Conservation (phyloP, 2,329 filamentous ascomycete genomes). For the Macrophomina phaseolina region DNA sequence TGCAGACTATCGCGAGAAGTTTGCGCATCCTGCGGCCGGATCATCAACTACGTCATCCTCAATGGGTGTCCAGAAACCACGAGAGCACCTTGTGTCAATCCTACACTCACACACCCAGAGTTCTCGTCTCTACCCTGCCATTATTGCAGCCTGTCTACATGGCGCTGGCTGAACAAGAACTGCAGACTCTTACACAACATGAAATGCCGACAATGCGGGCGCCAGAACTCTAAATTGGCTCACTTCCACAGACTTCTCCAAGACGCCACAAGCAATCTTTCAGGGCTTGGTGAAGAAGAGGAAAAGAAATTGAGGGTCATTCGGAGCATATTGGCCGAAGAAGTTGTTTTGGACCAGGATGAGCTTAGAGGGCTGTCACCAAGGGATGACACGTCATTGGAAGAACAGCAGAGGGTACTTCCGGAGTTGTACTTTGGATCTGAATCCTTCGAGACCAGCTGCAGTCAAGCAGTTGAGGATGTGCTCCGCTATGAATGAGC, state of each 20-base stretch:
- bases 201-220: background rate
- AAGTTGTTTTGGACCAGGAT: background rate
- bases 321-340: background rate
- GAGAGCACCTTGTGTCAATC: background rate
- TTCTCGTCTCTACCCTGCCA: background rate
- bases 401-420: background rate
- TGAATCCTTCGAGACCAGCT: too few species aligned
- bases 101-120: background rate
- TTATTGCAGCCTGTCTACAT: background rate
- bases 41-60: background rate
- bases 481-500: too few species aligned
- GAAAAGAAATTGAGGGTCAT: background rate
- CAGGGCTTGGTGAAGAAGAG: background rate
- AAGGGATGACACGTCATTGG: background rate
- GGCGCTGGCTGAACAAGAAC: background rate
- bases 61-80: too few species aligned
- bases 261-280: background rate
- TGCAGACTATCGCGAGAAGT: background rate
- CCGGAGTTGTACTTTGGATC: too few species aligned
- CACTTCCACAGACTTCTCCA: background rate
- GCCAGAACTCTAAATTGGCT: background rate
- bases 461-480: too few species aligned
- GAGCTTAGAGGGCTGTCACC: background rate
- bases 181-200: background rate
- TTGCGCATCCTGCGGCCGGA: background rate